phyloP scores from a whole-genome alignment of 2,329 filamentous ascomycete genomes.

The Pseudogymnoascus sp. region DNA sequence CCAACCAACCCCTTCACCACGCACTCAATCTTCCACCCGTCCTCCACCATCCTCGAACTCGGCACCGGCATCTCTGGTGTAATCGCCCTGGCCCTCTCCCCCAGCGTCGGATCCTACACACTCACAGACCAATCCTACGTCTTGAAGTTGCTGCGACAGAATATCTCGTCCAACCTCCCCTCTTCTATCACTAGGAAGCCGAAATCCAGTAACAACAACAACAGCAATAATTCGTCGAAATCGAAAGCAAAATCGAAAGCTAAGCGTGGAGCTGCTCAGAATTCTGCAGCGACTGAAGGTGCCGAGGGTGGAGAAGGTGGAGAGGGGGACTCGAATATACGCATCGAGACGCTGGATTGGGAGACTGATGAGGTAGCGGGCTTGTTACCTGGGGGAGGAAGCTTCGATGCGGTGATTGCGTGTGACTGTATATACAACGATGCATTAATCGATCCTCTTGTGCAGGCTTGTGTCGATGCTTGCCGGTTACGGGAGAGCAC shows the following conservation, averaged over 20 bases:
- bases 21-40: conserved; percentile 40
- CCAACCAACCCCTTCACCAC: conserved; percentile 55
- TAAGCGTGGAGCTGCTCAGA: conserved; percentile 14
- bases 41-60: conserved; percentile 65
- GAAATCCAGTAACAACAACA: conserved; percentile 18
- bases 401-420: conserved; percentile 68
- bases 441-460: conserved; percentile 69
- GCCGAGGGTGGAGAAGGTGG: background rate
- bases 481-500: conserved; percentile 48
- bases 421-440: conserved; percentile 98
- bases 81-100: conserved; percentile 60
- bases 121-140: conserved; percentile 89
- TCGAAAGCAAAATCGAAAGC: conserved; percentile 14
- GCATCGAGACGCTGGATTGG: conserved; percentile 70
- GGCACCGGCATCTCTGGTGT: conserved; percentile 83
- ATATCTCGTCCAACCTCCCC: conserved; percentile 55
- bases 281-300: background rate
- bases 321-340: conserved; percentile 34
- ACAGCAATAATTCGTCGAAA: conserved; percentile 10
- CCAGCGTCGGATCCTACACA: conserved; percentile 53
- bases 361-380: conserved; percentile 53
- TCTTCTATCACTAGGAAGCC: conserved; percentile 16
- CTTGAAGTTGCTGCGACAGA: conserved; percentile 64
- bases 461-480: conserved; percentile 69
- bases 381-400: conserved; percentile 26